phyloP scores from a whole-genome alignment of 2,329 filamentous ascomycete species.

The Cyanodermella asteris region DNA sequence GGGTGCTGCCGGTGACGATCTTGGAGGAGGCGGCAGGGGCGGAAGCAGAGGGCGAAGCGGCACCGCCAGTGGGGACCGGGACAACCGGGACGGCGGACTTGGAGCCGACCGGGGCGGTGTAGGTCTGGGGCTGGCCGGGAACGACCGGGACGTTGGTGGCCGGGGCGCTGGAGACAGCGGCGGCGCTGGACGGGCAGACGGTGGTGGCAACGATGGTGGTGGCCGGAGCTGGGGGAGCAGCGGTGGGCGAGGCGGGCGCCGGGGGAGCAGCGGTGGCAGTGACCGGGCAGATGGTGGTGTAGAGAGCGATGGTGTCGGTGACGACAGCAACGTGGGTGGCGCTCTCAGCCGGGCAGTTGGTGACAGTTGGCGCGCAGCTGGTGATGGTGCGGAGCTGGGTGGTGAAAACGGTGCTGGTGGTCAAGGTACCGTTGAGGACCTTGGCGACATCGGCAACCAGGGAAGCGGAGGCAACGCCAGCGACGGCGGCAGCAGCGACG shows the following conservation, averaged over 20 bases:
- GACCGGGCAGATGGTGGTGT: conserved; percentile 35
- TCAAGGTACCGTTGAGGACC: no score
- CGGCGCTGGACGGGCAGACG: neutral
- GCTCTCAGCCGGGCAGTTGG: conserved; percentile 28
- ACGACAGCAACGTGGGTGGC: conserved; percentile 23
- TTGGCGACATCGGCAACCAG: no score
- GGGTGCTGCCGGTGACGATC: no score
- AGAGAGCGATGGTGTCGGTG: conserved; percentile 33
- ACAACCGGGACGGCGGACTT: conserved; percentile 4
- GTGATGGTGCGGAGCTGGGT: conserved; percentile 18
- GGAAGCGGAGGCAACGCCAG: no score
- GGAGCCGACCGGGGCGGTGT: no score
- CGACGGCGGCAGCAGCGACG: no score
- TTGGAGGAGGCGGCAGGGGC: conserved; percentile 3
- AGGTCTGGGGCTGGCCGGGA: conserved; percentile 12
- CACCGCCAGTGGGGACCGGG: conserved; percentile 2
- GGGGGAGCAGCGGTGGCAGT: conserved; percentile 4
- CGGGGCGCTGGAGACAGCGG: conserved; percentile 11
- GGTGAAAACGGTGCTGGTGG: conserved; percentile 18
- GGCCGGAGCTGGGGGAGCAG: conserved; percentile 3
- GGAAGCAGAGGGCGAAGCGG: conserved; percentile 1
- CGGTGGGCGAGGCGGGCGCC: conserved; percentile 6
- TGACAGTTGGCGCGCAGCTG: conserved; percentile 17
- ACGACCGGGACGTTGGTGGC: neutral
- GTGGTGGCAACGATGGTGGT: no score